Conservation (phyloP, 2,329 filamentous ascomycete genomes). For the Fusarium nelsonii region DNA sequence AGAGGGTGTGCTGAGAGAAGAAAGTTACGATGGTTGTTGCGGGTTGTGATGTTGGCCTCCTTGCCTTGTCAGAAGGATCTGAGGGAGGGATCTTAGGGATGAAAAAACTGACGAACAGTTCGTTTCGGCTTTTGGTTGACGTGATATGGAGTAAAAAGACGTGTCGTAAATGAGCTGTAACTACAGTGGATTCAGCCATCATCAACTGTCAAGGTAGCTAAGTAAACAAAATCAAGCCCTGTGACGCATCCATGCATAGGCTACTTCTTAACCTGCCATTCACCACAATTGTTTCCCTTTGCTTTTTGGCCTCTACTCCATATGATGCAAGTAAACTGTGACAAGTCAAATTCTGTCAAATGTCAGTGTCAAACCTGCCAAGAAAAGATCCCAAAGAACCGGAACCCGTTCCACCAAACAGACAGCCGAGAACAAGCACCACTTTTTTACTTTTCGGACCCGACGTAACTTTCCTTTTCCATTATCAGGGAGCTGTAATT, state of each 20-base stretch:
- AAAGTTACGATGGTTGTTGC: too few species aligned
- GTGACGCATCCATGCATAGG: slow-evolving; percentile 9
- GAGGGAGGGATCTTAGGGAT: background rate
- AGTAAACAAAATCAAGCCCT: background rate
- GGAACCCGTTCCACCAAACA: slow-evolving; percentile 12
- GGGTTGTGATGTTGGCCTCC: background rate
- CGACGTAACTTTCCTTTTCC: background rate
- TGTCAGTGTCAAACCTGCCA: background rate
- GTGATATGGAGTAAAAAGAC: slow-evolving; percentile 2
- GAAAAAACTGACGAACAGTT: background rate
- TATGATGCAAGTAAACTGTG: slow-evolving; percentile 5
- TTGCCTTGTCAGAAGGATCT: background rate
- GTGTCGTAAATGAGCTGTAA: slow-evolving; percentile 7
- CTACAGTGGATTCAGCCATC: background rate
- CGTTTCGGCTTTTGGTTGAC: background rate
- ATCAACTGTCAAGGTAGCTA: background rate
- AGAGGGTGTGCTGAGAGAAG: too few species aligned
- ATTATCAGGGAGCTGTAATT: background rate
- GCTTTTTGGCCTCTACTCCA: slow-evolving; percentile 4
- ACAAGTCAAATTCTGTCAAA: slow-evolving; percentile 17
- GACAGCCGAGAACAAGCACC: background rate
- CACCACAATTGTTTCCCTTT: background rate
- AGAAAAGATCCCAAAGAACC: slow-evolving; percentile 17
- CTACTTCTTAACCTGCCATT: background rate
- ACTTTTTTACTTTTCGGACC: slow-evolving; percentile 23